Conservation (phyloP, 352 stramenopile species). For the Saprolegnia parasitica region DNA sequence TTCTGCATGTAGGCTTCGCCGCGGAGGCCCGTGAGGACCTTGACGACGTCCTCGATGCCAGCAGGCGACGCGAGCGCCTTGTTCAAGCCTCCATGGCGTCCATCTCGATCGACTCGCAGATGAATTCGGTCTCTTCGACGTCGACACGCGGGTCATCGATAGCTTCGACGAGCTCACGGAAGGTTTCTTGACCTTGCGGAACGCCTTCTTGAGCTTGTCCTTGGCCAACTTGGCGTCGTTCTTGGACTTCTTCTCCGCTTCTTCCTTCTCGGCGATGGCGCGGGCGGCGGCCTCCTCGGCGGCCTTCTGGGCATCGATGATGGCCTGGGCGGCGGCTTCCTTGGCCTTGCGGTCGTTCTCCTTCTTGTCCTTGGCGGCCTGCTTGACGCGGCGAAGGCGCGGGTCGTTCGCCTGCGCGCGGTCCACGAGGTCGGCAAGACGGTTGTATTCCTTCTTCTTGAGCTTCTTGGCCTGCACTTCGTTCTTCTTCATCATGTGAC, state of each 20-base stretch:
- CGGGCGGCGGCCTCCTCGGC: conserved; percentile 57
- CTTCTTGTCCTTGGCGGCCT: conserved; percentile 83
- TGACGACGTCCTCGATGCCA: conserved; percentile 47
- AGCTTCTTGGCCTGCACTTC: conserved; percentile 80
- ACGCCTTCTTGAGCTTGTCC: conserved; percentile 83
- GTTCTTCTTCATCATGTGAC: conserved; percentile 87
- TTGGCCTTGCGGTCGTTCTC: conserved; percentile 64
- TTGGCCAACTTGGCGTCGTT: conserved; percentile 71
- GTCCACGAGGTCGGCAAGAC: conserved; percentile 74
- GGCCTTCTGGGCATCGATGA: conserved; percentile 60
- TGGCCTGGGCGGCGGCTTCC: conserved; percentile 59
- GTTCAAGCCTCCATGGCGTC: conserved; percentile 64
- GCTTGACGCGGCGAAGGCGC: conserved; percentile 75
- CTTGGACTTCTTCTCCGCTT: conserved; percentile 59
- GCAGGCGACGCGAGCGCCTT: conserved; percentile 50
- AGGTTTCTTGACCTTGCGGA: conserved; percentile 82
- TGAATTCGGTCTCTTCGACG: conserved; percentile 65
- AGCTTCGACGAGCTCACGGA: conserved; percentile 68
- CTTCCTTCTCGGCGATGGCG: conserved; percentile 45
- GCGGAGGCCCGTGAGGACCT: conserved; percentile 18
- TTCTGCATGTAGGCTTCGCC: conserved; percentile 22
- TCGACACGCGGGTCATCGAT: conserved; percentile 64
- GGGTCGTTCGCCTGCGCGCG: conserved; percentile 66
- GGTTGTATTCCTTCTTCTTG: conserved; percentile 85
- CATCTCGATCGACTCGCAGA: conserved; percentile 70